A percentile compares a stretch with the other conserved stretches of the same genome.
Evolutionary conservation across 2,329 filamentous ascomycete genomes (phyloP).

Genomic region (Penicillium sp.): DNA sequence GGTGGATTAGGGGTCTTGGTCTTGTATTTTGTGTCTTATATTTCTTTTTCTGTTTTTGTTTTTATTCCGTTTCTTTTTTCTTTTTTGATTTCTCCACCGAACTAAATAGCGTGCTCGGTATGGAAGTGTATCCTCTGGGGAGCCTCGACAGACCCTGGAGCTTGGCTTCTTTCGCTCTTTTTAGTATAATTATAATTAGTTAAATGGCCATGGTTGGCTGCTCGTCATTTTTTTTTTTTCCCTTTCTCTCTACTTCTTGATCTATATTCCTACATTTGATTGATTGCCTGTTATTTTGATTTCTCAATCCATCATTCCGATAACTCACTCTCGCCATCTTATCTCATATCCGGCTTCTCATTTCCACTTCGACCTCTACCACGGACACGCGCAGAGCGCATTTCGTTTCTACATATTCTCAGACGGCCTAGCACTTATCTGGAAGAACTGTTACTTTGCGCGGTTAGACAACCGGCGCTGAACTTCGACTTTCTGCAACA

Average conservation of each 20-base stretch:
- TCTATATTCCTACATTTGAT: conserved; percentile 1
- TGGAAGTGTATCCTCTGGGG: conserved; percentile 18
- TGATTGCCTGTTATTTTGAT: not conserved
- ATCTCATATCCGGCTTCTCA: conserved; percentile 4
- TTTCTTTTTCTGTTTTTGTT: not conserved
- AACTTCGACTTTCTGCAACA: conserved; percentile 20
- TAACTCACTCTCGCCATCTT: not conserved
- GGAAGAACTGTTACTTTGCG: conserved; percentile 21
- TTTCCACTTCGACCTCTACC: conserved; percentile 1
- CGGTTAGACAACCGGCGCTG: conserved; percentile 11
- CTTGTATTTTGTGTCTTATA: conserved; percentile 1
- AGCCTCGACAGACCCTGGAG: conserved; percentile 27
- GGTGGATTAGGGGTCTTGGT: conserved; percentile 23
- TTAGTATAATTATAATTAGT: conserved; percentile 24
- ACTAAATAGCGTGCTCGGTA: conserved; percentile 18
- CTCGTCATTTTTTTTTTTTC: conserved; percentile 2
- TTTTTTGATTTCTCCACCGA: conserved; percentile 13
- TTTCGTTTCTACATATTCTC: not conserved
- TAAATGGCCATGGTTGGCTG: conserved; percentile 11
- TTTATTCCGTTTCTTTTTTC: not conserved
- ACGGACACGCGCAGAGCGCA: conserved; percentile 3
- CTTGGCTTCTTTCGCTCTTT: conserved; percentile 24
- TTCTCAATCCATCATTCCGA: not conserved
- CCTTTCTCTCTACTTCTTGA: conserved; percentile 1
- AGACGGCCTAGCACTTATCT: conserved; percentile 17